A percentile compares a stretch with the other conserved stretches of the same genome.
Conservation (phyloP, 192 early-diverging fungal genomes). For the Anaeromyces robustus region DNA sequence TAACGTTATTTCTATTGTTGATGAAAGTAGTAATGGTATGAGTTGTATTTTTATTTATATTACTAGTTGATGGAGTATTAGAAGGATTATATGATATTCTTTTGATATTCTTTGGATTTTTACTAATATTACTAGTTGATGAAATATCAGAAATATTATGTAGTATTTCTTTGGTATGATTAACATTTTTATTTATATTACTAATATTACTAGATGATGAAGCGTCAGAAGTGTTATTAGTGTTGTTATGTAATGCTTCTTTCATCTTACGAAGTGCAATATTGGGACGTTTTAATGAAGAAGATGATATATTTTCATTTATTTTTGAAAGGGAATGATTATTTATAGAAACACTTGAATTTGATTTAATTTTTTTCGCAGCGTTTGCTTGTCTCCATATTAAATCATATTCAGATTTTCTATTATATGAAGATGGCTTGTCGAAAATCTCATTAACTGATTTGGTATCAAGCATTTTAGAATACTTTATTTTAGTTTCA, state of each 20-base stretch:
- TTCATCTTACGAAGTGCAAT: neutral
- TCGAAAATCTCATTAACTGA: neutral
- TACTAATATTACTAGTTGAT: no score
- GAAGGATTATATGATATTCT: no score
- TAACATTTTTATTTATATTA: no score
- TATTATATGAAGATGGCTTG: neutral
- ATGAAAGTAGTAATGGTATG: no score
- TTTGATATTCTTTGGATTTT: no score
- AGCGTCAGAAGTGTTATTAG: no score
- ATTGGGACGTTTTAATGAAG: neutral
- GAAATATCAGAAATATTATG: no score
- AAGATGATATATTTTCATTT: neutral
- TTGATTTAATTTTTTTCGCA: neutral
- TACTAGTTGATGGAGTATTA: no score
- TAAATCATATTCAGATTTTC: neutral
- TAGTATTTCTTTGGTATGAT: no score
- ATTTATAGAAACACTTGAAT: neutral
- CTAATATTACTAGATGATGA: no score
- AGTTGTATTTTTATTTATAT: no score
- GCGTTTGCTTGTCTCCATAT: neutral
- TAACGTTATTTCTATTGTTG: no score
- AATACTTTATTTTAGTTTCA: neutral
- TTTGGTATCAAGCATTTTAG: neutral
- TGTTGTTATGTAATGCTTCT: neutral
- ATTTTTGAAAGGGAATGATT: neutral